Base-by-base conservation (phyloP, 495 filamentous ascomycete genomes). In the Sordaria brevicollis region DNA sequence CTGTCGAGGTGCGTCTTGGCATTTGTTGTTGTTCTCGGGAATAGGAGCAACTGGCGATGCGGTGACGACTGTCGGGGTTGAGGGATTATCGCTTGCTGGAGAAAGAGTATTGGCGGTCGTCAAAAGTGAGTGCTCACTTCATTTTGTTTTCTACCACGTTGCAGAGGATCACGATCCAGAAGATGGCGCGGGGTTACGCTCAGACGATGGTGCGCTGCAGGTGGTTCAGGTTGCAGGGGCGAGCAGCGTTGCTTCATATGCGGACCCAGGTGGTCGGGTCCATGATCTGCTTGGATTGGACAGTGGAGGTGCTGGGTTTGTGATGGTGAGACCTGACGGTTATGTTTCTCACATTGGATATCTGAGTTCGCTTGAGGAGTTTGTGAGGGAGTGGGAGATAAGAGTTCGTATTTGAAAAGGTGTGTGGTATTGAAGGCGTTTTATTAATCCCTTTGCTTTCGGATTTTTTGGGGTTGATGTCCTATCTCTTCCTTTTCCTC, bases 281-380 rank as follows among this genome's bases (percentile, higher is more conserved):
- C 79, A 82, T 69, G 6, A 65, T 5, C 68, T 72, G 10, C 83
- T 80, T 38, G 82, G 82, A 3, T 79, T 79, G 66, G 71, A 71
- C 4, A 69, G 19, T 62, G 49, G 49, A 5, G 62, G 69, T 54
- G 71, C 79, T 0, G 76, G 77, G 0, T 83, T 79, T 70, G 73
- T 81, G 33, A 73, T 81, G 10, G 77, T 83, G 34, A 74, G 82
- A 8, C 82, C 82, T 0, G 82, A 84, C 67, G 70, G 74, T 4
- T 79, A 84, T 68, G 69, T 83, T 10, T 77, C 74, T 4, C 78
- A 81, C 65, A 78, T 84, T 54, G 81, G 81, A 9, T 66, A 43
- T 3, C 54, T 83, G 35, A 69, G 67, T 37, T 70, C 76, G 67
- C 41, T 84, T 7, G 62, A 75, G 8, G 66, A 54, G 11, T 82